Conservation (phyloP, 148 eudicot genomes). For the Diospyros kaki region DNA sequence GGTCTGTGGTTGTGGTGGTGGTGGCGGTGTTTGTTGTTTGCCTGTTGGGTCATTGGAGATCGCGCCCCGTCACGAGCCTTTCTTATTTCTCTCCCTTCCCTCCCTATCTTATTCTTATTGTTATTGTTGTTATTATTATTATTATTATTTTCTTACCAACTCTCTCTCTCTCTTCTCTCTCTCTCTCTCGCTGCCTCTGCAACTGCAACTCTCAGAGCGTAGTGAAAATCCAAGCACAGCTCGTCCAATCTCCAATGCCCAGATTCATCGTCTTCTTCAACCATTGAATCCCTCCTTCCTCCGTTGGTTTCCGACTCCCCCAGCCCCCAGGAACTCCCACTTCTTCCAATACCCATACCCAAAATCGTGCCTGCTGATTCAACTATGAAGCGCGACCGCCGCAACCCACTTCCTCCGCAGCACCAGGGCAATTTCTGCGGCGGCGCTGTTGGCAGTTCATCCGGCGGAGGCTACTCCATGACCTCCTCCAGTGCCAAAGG, state of each 20-base stretch:
- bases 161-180: not conserved
- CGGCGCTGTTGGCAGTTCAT: too few species aligned
- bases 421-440: not conserved
- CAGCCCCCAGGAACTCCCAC: not conserved
- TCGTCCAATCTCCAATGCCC: conserved; percentile 22
- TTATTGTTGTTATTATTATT: not conserved
- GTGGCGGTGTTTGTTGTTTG: too few species aligned
- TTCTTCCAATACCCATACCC: not conserved
- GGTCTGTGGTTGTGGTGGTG: too few species aligned
- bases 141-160: too few species aligned
- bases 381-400: conserved; percentile 29
- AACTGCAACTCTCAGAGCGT: not conserved
- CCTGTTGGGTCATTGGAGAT: too few species aligned
- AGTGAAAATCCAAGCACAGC: conserved; percentile 21
- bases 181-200: not conserved
- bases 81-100: too few species aligned
- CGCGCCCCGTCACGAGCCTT: too few species aligned
- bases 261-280: conserved; percentile 5
- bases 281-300: conserved; percentile 11
- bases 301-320: not conserved
- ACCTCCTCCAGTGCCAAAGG: conserved; percentile 21
- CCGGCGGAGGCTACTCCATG: conserved; percentile 2
- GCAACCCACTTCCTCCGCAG: conserved; percentile 8
- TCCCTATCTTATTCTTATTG: too few species aligned
- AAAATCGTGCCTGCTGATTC: not conserved